Evolutionary conservation across 2,329 filamentous ascomycete species (phyloP), one percentile per base, ranked within the genome.

Genomic region (Alternaria viburni): DNA sequence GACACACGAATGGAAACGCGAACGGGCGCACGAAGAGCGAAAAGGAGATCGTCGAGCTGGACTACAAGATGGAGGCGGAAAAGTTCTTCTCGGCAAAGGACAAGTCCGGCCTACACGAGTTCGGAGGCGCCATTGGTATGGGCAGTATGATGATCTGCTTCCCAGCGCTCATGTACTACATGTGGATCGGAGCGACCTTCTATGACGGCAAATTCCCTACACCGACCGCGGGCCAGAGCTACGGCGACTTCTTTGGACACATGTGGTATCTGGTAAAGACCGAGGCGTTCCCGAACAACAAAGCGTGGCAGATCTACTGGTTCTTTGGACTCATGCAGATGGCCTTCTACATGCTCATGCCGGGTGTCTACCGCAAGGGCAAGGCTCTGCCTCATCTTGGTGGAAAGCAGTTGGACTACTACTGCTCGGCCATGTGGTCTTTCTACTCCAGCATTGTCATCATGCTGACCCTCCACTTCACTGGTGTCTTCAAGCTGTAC

Each of bases 111-210:
- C 81, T 87, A 66, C 86, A 86, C 68, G 96, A 99, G 78, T 99
- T 98, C 77, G 95, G 95, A 67, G 96, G 96, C 62, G 90, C 92
- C 4, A 78, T 86, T n/a, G 95, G 96, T 59, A 91, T 94, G 45
- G 82, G 87, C 15, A 84, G 87, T 70, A 93, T 97, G 88, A 98
- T 98, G 93, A 86, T 93, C 66, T 89, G 91, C 49, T 99, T 98
- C 81, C 96, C 96, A n/a, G 66, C 90, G 41, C 87, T 99, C 73
- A 98, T 98, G 95, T 97, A 93, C 87, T 98, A 97, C 83, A 97
- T 99, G 94, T 98, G 94, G 94, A 90, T 97, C 80, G 96, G 96
- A 54, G 92, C 95, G 32, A 94, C 90, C 54, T 97, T 95, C 83
- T 99, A 97, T 82, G 85, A 93, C 77, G 95, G 95, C 71, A 89